These are phyloP conservation scores for Aquilaria yunnanensis DNA, from an alignment of 345 rosid genomes.

Conservation along the genomic window DNA sequence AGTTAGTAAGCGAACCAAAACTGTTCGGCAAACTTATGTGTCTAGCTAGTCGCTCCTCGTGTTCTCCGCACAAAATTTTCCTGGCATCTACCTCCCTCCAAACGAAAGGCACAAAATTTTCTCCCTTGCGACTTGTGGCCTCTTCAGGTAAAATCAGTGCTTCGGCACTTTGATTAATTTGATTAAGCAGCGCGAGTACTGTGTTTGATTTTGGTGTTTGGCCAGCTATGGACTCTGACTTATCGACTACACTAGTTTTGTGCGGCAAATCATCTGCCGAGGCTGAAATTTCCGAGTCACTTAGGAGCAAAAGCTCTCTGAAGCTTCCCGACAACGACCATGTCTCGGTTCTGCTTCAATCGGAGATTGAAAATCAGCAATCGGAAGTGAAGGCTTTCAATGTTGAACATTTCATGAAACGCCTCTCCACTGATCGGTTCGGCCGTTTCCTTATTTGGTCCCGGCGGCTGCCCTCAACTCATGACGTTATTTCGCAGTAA, in stretches of 20 bases:
- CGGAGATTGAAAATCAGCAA: constrained; percentile 32
- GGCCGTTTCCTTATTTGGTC: constrained; percentile 87
- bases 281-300: constrained; percentile 36
- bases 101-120: neutral
- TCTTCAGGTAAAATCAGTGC: constrained; percentile 4
- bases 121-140: constrained; percentile 4
- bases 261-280: constrained; percentile 61
- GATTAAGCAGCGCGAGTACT: neutral
- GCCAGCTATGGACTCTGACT: constrained; percentile 48
- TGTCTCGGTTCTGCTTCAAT: constrained; percentile 33
- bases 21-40: constrained; percentile 1
- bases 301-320: constrained; percentile 38
- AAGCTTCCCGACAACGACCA: constrained; percentile 40
- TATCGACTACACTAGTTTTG: constrained; percentile 41
- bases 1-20: too few relatives aligned
- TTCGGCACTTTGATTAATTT: neutral
- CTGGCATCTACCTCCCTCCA: constrained; percentile 11
- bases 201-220: neutral
- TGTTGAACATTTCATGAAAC: constrained; percentile 38
- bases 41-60: constrained; percentile 8
- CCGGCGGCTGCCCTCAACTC: constrained; percentile 69
- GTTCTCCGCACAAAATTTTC: neutral
- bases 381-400: constrained; percentile 31
- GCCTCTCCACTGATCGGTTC: constrained; percentile 53
- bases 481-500: constrained; percentile 73